These are phyloP conservation scores for Pseudozyma thailandica DNA, from an alignment of 1,284 basidiomycete species.

Conservation along the genomic window DNA sequence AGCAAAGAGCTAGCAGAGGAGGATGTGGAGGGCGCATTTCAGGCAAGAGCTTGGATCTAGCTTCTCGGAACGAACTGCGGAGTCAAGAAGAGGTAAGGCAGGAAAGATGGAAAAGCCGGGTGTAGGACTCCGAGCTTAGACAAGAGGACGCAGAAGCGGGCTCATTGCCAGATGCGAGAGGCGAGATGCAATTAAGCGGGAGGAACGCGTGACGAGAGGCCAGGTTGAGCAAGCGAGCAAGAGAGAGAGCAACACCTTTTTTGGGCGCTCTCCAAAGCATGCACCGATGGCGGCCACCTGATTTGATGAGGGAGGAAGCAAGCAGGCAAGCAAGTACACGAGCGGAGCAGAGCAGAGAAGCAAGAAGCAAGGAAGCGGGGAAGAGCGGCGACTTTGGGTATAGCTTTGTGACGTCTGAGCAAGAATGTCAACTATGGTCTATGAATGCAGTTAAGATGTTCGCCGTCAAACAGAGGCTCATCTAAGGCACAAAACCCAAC, in stretches of 20 bases:
- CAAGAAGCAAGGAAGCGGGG: constrained; percentile 6
- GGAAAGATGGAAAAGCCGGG: neutral
- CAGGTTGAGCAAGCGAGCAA: neutral
- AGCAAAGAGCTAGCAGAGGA: neutral
- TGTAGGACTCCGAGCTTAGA: neutral
- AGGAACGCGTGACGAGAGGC: neutral
- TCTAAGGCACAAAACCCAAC: too few relatives aligned
- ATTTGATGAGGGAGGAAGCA: too few relatives aligned
- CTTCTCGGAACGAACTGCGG: neutral
- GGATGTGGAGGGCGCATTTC: constrained; percentile 1
- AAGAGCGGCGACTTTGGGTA: constrained; percentile 16
- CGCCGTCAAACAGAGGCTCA: neutral
- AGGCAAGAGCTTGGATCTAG: too few relatives aligned
- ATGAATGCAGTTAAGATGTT: neutral
- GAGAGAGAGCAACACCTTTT: too few relatives aligned
- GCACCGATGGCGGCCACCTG: too few relatives aligned
- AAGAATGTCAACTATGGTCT: constrained; percentile 3
- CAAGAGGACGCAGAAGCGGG: neutral
- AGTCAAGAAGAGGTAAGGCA: neutral
- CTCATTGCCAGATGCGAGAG: neutral
- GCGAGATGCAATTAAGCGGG: neutral
- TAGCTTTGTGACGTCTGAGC: constrained; percentile 10
- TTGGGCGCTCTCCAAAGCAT: too few relatives aligned
- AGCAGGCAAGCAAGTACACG: too few relatives aligned
- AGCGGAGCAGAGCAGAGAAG: neutral